Evolutionary conservation across 306 rosid genomes (phyloP).

Genomic region (Acacia crassicarpa): DNA sequence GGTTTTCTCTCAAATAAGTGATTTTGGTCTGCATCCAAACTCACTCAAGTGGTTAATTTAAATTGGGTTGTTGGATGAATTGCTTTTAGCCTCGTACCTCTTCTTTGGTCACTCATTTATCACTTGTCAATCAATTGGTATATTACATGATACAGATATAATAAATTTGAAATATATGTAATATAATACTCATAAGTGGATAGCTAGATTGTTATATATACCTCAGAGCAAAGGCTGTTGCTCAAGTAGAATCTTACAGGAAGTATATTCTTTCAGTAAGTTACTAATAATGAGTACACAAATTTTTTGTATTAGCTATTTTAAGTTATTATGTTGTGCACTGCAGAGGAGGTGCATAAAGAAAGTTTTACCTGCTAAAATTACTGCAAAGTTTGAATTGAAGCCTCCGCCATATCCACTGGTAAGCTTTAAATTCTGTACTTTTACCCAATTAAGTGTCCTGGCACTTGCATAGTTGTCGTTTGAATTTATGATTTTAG

Average conservation of each 20-base stretch:
- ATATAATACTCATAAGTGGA: background rate
- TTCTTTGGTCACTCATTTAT: background rate
- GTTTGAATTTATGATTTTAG: background rate
- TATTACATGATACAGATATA: background rate
- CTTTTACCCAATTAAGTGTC: background rate
- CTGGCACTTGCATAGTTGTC: background rate
- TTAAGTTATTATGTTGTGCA: constrained; percentile 16
- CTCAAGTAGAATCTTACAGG: background rate
- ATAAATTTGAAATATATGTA: background rate
- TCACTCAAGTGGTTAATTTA: background rate
- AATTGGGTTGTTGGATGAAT: background rate
- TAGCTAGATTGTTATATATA: background rate
- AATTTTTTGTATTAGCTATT: background rate
- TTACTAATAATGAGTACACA: background rate
- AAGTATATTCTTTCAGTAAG: background rate
- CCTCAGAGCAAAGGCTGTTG: background rate
- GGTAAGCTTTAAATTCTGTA: constrained; percentile 46
- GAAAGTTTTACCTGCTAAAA: constrained; percentile 36
- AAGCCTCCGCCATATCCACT: constrained; percentile 88
- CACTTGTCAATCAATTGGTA: background rate
- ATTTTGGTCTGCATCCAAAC: background rate
- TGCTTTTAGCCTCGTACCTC: background rate
- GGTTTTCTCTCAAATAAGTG: too few relatives aligned
- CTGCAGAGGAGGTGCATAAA: constrained; percentile 51
- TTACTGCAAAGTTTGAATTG: constrained; percentile 65